These are phyloP conservation scores for Cucurbita ficifolia DNA, from an alignment of 306 rosid genomes.

Conservation along the genomic window DNA sequence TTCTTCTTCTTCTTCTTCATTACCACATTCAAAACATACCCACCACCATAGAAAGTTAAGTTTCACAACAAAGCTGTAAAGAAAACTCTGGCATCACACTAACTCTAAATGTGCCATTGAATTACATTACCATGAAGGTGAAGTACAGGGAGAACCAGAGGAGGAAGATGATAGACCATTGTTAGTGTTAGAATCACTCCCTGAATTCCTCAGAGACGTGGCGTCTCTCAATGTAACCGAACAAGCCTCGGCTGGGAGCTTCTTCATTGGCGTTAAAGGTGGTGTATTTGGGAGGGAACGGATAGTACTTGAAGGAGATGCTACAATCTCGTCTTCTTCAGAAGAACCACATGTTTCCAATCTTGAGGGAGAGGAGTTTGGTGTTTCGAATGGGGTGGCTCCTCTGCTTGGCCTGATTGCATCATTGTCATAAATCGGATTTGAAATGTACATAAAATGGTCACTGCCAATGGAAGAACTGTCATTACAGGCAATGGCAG, in stretches of 20 bases:
- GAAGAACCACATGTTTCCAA: conserved; percentile 32
- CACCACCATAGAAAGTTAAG: background rate
- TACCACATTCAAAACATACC: background rate
- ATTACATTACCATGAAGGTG: conserved; percentile 70
- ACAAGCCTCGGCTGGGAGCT: conserved; percentile 57
- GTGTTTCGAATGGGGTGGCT: conserved; percentile 70
- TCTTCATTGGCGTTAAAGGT: conserved; percentile 73
- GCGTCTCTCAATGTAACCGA: conserved; percentile 61
- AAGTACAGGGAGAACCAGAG: conserved; percentile 62
- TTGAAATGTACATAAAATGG: conserved; percentile 72
- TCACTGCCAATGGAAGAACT: conserved; percentile 9
- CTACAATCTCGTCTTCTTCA: conserved; percentile 22
- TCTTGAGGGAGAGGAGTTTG: conserved; percentile 65
- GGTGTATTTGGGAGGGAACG: conserved; percentile 36
- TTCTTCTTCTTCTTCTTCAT: background rate
- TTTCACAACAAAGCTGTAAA: background rate
- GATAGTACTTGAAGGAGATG: conserved; percentile 9
- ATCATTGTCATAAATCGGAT: conserved; percentile 64
- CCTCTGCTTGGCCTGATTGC: conserved; percentile 16
- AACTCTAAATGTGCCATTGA: background rate
- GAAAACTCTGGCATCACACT: background rate
- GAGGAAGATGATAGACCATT: conserved; percentile 52
- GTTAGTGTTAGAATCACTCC: conserved; percentile 51
- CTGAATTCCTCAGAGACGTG: conserved; percentile 45
- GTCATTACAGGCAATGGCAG: background rate